A percentile compares a stretch with the other conserved stretches of the same genome.
These are phyloP conservation scores for Phytophthora hibernalis DNA, from an alignment of 352 stramenopile species.

Conservation along the genomic window DNA sequence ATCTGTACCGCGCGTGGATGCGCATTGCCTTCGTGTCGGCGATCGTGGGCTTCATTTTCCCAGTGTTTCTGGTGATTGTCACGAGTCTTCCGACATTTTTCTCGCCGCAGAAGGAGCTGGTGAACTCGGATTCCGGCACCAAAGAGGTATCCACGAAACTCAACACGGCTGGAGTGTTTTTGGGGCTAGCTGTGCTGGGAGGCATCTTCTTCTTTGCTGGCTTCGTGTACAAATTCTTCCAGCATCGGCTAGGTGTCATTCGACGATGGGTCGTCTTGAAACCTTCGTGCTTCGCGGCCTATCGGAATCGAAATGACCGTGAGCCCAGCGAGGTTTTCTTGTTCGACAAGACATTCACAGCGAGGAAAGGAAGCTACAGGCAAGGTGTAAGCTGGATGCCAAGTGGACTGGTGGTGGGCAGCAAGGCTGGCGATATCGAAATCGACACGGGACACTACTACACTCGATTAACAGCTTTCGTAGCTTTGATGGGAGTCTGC, in stretches of 20 bases:
- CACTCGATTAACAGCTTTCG: constrained; percentile 74
- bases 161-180: constrained; percentile 59
- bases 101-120: constrained; percentile 62
- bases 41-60: constrained; percentile 86
- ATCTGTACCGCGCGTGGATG: constrained; percentile 89
- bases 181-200: constrained; percentile 57
- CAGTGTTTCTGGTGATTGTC: constrained; percentile 74
- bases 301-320: constrained; percentile 71
- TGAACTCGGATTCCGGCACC: constrained; percentile 45
- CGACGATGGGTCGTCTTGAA: constrained; percentile 90
- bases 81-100: constrained; percentile 78
- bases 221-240: constrained; percentile 91
- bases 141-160: constrained; percentile 57
- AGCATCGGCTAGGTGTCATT: constrained; percentile 85
- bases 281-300: constrained; percentile 85
- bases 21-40: constrained; percentile 83
- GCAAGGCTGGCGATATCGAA: constrained; percentile 83
- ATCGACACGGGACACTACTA: constrained; percentile 90
- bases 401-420: constrained; percentile 82
- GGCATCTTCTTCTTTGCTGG: constrained; percentile 70
- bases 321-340: constrained; percentile 89
- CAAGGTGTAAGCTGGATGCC: constrained; percentile 91
- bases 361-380: constrained; percentile 78
- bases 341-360: constrained; percentile 87
- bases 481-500: constrained; percentile 67